Conservation (phyloP, 2,329 filamentous ascomycete genomes). For the Gnomoniopsis smithogilvyi region DNA sequence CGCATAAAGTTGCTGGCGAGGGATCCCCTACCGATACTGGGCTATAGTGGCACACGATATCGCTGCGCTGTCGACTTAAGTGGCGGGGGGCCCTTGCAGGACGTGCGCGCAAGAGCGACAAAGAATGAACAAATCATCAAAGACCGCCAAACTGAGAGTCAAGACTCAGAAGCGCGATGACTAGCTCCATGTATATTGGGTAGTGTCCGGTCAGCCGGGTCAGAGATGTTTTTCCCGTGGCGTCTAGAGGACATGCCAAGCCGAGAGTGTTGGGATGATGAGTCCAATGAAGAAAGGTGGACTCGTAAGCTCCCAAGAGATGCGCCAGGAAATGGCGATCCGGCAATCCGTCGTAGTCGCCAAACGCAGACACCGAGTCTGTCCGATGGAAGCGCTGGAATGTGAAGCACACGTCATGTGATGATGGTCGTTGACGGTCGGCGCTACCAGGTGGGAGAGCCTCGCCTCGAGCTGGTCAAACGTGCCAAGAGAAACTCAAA, state of each 20-base stretch:
- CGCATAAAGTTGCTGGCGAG: slow-evolving; percentile 9
- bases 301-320: background rate
- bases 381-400: background rate
- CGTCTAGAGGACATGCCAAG: background rate
- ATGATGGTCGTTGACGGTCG: background rate
- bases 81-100: slow-evolving; percentile 6
- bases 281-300: background rate
- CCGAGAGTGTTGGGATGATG: background rate
- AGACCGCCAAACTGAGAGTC: background rate
- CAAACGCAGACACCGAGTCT: background rate
- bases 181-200: background rate
- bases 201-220: background rate
- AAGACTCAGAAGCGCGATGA: background rate
- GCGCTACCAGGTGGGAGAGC: background rate
- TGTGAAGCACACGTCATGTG: background rate
- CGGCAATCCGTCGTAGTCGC: background rate
- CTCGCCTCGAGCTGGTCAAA: slow-evolving; percentile 11
- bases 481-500: slow-evolving; percentile 12
- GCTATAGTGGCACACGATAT: slow-evolving; percentile 11
- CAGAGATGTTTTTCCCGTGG: background rate
- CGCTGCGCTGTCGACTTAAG: slow-evolving; percentile 5
- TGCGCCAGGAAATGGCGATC: background rate
- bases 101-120: background rate
- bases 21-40: background rate
- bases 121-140: background rate